Percentiles rank a stretch among this genome's conserved stretches.
Evolutionary conservation across 352 stramenopile species (phyloP).

Genomic region (Phytophthora colocasiae): DNA sequence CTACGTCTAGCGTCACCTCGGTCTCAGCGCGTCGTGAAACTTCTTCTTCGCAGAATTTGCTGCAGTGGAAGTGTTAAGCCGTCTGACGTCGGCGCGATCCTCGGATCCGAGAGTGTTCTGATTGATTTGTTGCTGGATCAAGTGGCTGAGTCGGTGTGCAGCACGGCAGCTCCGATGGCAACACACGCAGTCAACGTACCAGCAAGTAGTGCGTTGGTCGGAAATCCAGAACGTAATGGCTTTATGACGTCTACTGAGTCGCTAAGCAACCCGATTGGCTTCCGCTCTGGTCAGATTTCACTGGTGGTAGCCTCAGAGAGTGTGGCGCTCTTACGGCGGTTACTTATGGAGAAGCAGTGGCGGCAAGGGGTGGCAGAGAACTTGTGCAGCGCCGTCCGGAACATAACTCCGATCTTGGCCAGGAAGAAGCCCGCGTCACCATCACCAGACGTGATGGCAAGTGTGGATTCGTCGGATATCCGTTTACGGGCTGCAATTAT

Average conservation of each 20-base stretch:
- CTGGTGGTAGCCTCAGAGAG: conserved; percentile 82
- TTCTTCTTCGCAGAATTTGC: conserved; percentile 78
- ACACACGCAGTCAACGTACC: conserved; percentile 60
- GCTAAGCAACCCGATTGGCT: conserved; percentile 82
- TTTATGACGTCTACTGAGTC: conserved; percentile 64
- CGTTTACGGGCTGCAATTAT: conserved; percentile 76
- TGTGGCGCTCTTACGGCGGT: conserved; percentile 74
- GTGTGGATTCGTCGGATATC: conserved; percentile 58
- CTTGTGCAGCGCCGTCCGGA: conserved; percentile 75
- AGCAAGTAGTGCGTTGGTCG: conserved; percentile 27
- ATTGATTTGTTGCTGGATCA: conserved; percentile 88
- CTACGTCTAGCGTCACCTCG: conserved; percentile 79
- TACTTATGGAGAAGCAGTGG: conserved; percentile 80
- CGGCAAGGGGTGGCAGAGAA: conserved; percentile 65
- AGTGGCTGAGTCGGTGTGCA: conserved; percentile 88
- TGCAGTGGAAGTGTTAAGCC: conserved; percentile 75
- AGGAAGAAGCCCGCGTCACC: conserved; percentile 40
- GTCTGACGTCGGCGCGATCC: conserved; percentile 67
- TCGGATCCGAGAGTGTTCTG: conserved; percentile 82
- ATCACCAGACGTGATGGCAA: conserved; percentile 6
- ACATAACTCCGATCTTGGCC: conserved; percentile 70
- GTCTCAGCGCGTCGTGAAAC: conserved; percentile 84
- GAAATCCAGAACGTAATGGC: conserved; percentile 29
- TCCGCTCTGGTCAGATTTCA: conserved; percentile 83
- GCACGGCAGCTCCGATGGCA: conserved; percentile 69